These are phyloP conservation scores for Tuber melanosporum DNA, from an alignment of 495 filamentous ascomycete genomes.

Conservation along the genomic window DNA sequence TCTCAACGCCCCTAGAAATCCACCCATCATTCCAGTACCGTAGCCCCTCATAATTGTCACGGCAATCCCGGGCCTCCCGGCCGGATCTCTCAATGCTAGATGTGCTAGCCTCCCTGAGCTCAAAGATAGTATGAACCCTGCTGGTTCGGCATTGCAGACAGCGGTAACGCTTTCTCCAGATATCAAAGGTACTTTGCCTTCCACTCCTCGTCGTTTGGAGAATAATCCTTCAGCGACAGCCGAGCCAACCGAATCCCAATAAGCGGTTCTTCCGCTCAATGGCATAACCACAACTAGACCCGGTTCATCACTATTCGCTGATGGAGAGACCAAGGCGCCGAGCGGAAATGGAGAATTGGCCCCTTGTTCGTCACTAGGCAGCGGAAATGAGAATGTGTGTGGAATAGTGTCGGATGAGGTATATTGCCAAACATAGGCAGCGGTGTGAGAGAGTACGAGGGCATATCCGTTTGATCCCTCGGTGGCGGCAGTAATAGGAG, in stretches of 20 bases:
- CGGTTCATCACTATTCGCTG: slow-evolving; percentile 64
- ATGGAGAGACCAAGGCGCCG: slow-evolving; percentile 68
- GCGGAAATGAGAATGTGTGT: slow-evolving; percentile 66
- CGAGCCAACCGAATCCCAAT: slow-evolving; percentile 76
- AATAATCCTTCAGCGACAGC: slow-evolving; percentile 41
- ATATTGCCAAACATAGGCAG: slow-evolving; percentile 88
- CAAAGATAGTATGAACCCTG: slow-evolving; percentile 75
- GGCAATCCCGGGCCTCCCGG: slow-evolving; percentile 73
- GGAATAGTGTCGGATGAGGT: slow-evolving; percentile 55
- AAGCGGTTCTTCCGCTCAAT: slow-evolving; percentile 72
- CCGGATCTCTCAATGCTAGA: slow-evolving; percentile 71
- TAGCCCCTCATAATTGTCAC: slow-evolving; percentile 64
- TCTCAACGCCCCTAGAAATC: slow-evolving; percentile 63
- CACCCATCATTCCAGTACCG: slow-evolving; percentile 64
- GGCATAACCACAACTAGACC: slow-evolving; percentile 81
- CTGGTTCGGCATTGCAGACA: slow-evolving; percentile 73
- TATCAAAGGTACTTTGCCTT: slow-evolving; percentile 52
- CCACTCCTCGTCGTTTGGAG: slow-evolving; percentile 50
- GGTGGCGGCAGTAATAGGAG: slow-evolving; percentile 38
- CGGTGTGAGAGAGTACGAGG: slow-evolving; percentile 66
- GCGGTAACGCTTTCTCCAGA: slow-evolving; percentile 71
- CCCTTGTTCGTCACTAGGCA: slow-evolving; percentile 55
- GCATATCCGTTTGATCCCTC: slow-evolving; percentile 62
- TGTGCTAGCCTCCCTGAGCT: slow-evolving; percentile 81
- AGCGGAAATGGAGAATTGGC: slow-evolving; percentile 63